These are phyloP conservation scores for Butyriboletus loyo DNA, from an alignment of 768 basidiomycete genomes.

Conservation along the genomic window DNA sequence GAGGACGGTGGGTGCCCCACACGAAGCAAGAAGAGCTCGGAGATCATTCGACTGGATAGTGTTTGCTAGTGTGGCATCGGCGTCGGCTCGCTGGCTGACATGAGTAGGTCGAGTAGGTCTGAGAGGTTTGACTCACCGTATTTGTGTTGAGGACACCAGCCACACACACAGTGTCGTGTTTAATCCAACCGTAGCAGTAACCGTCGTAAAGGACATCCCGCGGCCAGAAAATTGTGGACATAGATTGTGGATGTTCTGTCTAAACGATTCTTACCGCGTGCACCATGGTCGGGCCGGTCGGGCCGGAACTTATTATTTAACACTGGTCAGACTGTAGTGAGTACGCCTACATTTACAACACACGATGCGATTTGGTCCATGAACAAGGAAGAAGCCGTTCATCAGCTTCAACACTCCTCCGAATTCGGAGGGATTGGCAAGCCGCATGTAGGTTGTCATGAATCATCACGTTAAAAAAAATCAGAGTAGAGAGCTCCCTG, in stretches of 20 bases:
- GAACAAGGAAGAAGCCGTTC: neutral
- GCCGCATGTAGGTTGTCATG: neutral
- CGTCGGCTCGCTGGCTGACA: conserved; percentile 14
- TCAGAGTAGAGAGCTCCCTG: neutral
- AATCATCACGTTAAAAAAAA: neutral
- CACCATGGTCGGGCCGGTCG: conserved; percentile 4
- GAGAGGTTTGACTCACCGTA: conserved; percentile 27
- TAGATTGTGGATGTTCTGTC: conserved; percentile 7
- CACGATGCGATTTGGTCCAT: neutral
- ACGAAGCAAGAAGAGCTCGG: conserved; percentile 12
- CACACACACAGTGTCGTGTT: conserved; percentile 44
- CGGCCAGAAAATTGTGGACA: conserved; percentile 57
- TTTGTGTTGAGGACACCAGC: conserved; percentile 44
- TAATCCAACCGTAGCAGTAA: conserved; percentile 58
- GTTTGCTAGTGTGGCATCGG: conserved; percentile 8
- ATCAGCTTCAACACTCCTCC: neutral
- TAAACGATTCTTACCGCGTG: neutral
- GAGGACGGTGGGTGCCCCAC: conserved; percentile 28
- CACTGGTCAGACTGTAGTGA: no score
- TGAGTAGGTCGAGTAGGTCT: neutral
- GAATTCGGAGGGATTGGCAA: neutral
- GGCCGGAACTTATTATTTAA: no score
- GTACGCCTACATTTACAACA: no score
- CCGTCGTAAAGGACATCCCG: conserved; percentile 44
- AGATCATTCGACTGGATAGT: conserved; percentile 18